phyloP scores from a whole-genome alignment of 2,329 filamentous ascomycete species.

The Ophiostoma tasmaniense region DNA sequence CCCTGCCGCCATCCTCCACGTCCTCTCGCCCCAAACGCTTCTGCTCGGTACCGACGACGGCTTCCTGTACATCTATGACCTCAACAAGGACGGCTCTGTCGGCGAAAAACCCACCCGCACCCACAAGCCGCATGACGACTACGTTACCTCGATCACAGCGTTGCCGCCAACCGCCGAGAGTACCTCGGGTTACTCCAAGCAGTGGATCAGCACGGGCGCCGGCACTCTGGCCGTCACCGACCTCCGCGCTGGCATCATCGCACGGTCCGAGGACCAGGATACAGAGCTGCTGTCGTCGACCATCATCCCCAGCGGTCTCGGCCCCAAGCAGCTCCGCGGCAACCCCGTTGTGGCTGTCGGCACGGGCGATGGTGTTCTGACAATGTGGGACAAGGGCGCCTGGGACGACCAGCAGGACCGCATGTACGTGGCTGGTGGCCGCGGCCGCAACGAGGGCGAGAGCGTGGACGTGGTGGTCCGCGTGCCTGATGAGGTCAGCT shows the following conservation, averaged over 20 bases:
- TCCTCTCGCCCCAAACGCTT: constrained; percentile 77
- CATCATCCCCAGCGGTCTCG: constrained; percentile 63
- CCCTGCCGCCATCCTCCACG: constrained; percentile 67
- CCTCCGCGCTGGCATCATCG: constrained; percentile 73
- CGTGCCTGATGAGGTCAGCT: constrained; percentile 61
- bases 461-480: constrained; percentile 70
- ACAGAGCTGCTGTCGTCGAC: constrained; percentile 80
- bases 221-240: constrained; percentile 88
- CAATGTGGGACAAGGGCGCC: constrained; percentile 84
- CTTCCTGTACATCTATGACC: constrained; percentile 78
- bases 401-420: constrained; percentile 95
- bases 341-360: constrained; percentile 73
- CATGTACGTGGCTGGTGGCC: constrained; percentile 62
- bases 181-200: constrained; percentile 83
- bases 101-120: constrained; percentile 60
- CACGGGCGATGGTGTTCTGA: constrained; percentile 69
- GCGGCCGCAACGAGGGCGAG: constrained; percentile 49
- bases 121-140: constrained; percentile 83
- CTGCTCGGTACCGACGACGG: constrained; percentile 87
- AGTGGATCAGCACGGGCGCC: constrained; percentile 90
- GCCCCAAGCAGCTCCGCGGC: constrained; percentile 54
- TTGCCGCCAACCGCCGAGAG: constrained; percentile 71
- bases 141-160: constrained; percentile 78
- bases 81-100: constrained; percentile 52
- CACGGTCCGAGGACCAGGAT: constrained; percentile 88